phyloP scores from a whole-genome alignment of 2,329 filamentous ascomycete species.

The Aspergillus novoparasiticus region DNA sequence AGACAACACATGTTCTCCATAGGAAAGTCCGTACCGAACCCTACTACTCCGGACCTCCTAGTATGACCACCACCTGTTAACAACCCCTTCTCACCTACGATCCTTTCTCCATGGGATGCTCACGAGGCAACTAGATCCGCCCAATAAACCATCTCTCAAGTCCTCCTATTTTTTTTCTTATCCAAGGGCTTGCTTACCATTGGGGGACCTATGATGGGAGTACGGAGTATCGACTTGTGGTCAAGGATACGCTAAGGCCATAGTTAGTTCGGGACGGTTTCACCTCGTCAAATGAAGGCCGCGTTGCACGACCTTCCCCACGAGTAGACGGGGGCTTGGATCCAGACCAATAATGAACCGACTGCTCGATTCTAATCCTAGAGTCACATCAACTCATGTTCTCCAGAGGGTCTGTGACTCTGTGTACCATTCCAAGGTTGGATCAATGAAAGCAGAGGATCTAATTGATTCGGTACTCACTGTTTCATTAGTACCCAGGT shows the following conservation, averaged over 20 bases:
- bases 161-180: not conserved
- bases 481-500: not conserved
- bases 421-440: not conserved
- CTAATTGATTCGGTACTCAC: not conserved
- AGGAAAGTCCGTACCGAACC: not conserved
- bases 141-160: not conserved
- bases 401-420: not conserved
- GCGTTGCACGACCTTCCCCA: not conserved
- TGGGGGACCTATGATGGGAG: not conserved
- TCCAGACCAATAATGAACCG: not conserved
- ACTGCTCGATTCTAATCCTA: not conserved
- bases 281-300: slow-evolving; percentile 5
- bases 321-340: not conserved
- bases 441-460: not conserved
- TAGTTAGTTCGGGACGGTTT: slow-evolving; percentile 1
- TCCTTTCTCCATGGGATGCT: not conserved
- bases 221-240: not conserved
- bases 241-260: not conserved
- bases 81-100: not conserved
- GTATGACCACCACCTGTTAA: not conserved
- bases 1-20: not conserved
- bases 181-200: not conserved
- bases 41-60: not conserved
- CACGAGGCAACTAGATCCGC: not conserved
- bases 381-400: not conserved